A percentile compares a stretch with the other conserved stretches of the same genome.
phyloP scores from a whole-genome alignment of 805 yeast genomes.

The Ogataea populi-albae region DNA sequence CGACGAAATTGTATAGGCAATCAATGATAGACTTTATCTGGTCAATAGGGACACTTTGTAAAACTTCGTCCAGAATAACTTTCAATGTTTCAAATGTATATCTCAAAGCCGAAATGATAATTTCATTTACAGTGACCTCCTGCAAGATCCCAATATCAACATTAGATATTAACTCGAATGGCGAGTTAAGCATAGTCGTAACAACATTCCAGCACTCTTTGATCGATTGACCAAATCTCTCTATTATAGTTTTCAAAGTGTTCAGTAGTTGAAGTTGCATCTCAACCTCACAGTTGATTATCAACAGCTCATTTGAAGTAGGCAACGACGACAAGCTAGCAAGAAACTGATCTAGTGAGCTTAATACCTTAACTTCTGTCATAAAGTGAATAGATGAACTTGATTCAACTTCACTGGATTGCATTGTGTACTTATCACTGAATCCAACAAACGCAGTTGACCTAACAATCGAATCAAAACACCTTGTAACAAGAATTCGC shows the following conservation, averaged over 20 bases:
- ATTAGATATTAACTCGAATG: constrained; percentile 45
- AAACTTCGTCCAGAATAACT: constrained; percentile 80
- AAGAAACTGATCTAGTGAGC: constrained; percentile 46
- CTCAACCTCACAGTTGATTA: constrained; percentile 62
- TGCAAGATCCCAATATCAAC: constrained; percentile 21
- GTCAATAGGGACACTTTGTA: constrained; percentile 65
- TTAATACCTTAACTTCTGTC: constrained; percentile 49
- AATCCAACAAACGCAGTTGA: constrained; percentile 42
- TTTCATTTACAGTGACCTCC: constrained; percentile 41
- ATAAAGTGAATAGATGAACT: constrained; percentile 13
- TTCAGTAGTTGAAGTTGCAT: constrained; percentile 60
- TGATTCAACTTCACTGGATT: constrained; percentile 3
- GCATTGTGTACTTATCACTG: constrained; percentile 8
- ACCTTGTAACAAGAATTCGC: constrained; percentile 47
- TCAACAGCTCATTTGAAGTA: constrained; percentile 39
- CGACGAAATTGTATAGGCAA: constrained; percentile 66
- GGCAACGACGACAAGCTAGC: constrained; percentile 38
- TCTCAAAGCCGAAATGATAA: constrained; percentile 50
- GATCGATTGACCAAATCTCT: constrained; percentile 66
- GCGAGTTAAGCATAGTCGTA: constrained; percentile 57
- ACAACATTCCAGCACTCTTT: constrained; percentile 67
- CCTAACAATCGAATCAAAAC: constrained; percentile 51
- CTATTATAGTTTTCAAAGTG: constrained; percentile 69
- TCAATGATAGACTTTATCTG: constrained; percentile 66
- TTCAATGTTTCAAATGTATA: constrained; percentile 81